These are phyloP conservation scores for Mortierella sp. DNA, from an alignment of 371 early-diverging fungal species.

Conservation along the genomic window DNA sequence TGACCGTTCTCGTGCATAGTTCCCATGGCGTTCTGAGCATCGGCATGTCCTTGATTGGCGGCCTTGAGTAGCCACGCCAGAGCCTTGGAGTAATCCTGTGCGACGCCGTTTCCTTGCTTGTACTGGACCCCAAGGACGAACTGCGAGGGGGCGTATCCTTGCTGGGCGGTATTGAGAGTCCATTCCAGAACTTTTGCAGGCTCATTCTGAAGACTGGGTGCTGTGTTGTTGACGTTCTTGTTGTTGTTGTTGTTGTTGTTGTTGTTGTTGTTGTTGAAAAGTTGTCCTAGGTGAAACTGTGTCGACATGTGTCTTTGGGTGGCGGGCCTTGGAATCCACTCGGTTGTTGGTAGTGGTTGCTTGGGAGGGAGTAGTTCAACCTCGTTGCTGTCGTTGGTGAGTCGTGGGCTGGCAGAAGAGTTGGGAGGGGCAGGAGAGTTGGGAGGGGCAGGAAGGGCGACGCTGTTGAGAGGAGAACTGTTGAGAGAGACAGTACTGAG, in stretches of 20 bases:
- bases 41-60: neutral
- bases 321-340: neutral
- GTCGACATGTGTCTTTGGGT: neutral
- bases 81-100: slow-evolving; percentile 9
- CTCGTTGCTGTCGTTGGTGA: neutral
- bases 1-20: too few species aligned
- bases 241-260: neutral
- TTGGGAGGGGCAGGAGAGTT: neutral
- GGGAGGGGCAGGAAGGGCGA: neutral
- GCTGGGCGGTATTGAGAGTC: neutral
- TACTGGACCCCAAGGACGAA: slow-evolving; percentile 63
- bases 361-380: neutral
- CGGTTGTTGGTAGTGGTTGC: neutral
- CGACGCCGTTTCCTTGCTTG: slow-evolving; percentile 26
- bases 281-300: neutral
- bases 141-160: too few species aligned
- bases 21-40: too few species aligned
- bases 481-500: neutral
- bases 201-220: neutral
- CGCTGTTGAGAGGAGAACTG: neutral
- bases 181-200: neutral
- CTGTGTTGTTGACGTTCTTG: neutral
- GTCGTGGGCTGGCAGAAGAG: neutral
- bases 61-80: slow-evolving; percentile 16
- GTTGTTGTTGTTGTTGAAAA: neutral